phyloP scores from a whole-genome alignment of 139 green algal species.

The Micractinium sp. region DNA sequence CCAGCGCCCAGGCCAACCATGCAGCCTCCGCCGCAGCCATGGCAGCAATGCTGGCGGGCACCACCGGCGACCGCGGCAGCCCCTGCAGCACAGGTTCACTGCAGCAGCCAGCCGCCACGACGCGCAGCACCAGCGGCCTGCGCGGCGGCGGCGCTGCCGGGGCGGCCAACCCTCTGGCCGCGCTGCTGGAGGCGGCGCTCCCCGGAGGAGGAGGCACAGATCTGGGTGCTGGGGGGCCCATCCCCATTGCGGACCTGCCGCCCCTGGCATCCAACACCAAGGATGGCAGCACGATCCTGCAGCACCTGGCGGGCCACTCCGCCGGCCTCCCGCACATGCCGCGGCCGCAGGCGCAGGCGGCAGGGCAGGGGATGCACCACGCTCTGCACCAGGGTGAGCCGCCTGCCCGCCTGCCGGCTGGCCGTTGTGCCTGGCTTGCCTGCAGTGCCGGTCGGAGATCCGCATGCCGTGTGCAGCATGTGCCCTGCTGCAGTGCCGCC shows the following conservation, averaged over 20 bases:
- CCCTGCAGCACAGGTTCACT: background rate
- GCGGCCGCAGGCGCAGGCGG: background rate
- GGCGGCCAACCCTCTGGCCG: background rate
- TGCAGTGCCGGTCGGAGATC: too few relatives aligned
- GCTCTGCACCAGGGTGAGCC: too few relatives aligned
- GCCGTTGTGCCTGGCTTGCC: background rate
- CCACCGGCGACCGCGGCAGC: background rate
- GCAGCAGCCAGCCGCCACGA: background rate
- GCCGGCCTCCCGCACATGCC: background rate
- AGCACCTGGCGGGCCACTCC: background rate
- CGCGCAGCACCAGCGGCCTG: background rate
- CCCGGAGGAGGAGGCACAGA: background rate
- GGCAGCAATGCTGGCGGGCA: background rate
- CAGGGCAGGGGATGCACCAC: too few relatives aligned
- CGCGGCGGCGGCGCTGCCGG: background rate
- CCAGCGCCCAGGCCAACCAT: background rate
- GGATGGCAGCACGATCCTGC: background rate
- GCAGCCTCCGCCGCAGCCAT: background rate
- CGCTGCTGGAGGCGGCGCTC: constrained; percentile 7
- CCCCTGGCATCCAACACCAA: background rate
- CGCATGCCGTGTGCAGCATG: background rate
- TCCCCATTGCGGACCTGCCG: background rate
- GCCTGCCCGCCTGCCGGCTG: background rate
- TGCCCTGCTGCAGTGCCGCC: background rate
- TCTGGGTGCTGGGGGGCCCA: background rate